Percentiles rank a stretch among this genome's conserved stretches.
Conservation (phyloP, 768 basidiomycete genomes). For the Pleurotus cornucopiae region DNA sequence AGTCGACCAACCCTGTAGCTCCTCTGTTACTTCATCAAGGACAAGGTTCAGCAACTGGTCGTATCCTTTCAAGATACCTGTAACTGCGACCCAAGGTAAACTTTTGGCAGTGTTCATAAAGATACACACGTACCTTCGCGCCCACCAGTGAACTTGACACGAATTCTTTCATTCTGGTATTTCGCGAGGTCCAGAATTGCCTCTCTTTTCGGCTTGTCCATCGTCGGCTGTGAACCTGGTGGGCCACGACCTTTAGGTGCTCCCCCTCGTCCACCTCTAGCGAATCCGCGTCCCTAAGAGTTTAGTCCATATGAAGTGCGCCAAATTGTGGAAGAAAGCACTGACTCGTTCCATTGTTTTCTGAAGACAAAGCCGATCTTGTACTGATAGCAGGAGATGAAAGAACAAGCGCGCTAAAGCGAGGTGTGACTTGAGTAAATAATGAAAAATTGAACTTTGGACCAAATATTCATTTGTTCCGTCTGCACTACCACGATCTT, state of each 20-base stretch:
- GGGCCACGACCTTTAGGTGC: slow-evolving; percentile 45
- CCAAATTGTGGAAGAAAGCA: slow-evolving; percentile 15
- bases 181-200: slow-evolving; percentile 94
- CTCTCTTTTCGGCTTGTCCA: slow-evolving; percentile 85
- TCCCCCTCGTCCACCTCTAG: slow-evolving; percentile 39
- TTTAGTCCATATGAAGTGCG: slow-evolving; percentile 29
- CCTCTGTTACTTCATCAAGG: slow-evolving; percentile 91
- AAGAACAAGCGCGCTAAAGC: slow-evolving; percentile 7
- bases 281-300: slow-evolving; percentile 55
- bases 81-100: slow-evolving; percentile 47
- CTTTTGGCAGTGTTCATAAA: neutral
- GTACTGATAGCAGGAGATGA: slow-evolving; percentile 5
- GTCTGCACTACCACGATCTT: slow-evolving; percentile 6
- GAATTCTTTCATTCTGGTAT: slow-evolving; percentile 87
- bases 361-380: slow-evolving; percentile 10
- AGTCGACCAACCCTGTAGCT: slow-evolving; percentile 53
- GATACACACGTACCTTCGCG: slow-evolving; percentile 64
- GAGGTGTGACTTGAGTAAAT: neutral
- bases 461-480: slow-evolving; percentile 8
- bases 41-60: slow-evolving; percentile 97
- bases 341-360: slow-evolving; percentile 59
- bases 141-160: slow-evolving; percentile 98
- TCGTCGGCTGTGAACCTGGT: slow-evolving; percentile 40
- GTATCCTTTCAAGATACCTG: slow-evolving; percentile 89
- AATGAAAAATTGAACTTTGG: slow-evolving; percentile 2